Percentiles rank a stretch among this genome's conserved stretches.
Evolutionary conservation across 179 eudicot species (phyloP).

Genomic region (Silene vulgaris): DNA sequence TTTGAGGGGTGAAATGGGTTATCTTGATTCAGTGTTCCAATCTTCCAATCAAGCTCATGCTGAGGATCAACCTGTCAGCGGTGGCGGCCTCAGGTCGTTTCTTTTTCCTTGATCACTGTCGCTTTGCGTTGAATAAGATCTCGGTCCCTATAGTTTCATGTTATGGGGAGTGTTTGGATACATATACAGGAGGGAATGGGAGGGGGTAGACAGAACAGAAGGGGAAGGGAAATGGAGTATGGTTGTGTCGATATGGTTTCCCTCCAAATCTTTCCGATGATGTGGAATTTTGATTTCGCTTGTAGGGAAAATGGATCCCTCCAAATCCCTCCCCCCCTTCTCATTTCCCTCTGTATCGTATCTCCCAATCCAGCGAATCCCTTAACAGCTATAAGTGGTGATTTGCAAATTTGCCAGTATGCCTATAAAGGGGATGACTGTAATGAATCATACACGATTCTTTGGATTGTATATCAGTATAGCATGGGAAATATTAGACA

Average conservation of each 20-base stretch:
- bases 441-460: not conserved
- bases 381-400: not conserved
- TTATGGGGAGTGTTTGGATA: not conserved
- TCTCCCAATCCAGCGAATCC: not conserved
- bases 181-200: not conserved
- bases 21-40: constrained; percentile 65
- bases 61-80: constrained; percentile 60
- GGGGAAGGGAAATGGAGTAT: not conserved
- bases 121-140: not conserved
- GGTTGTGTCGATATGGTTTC: not conserved
- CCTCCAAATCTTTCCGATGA: not conserved
- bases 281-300: no score
- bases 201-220: not conserved
- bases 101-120: not conserved
- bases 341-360: not conserved
- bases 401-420: not conserved
- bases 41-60: constrained; percentile 54
- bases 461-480: not conserved
- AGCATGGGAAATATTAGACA: not conserved
- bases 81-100: constrained; percentile 66
- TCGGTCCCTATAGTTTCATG: constrained; percentile 1
- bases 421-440: not conserved
- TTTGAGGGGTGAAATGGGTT: constrained; percentile 57
- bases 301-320: not conserved
- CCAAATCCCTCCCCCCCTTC: not conserved